Evolutionary conservation across 108 stramenopile genomes (phyloP), one percentile per base, ranked within the genome.

Genomic region (Fragilariopsis cylindrus): DNA sequence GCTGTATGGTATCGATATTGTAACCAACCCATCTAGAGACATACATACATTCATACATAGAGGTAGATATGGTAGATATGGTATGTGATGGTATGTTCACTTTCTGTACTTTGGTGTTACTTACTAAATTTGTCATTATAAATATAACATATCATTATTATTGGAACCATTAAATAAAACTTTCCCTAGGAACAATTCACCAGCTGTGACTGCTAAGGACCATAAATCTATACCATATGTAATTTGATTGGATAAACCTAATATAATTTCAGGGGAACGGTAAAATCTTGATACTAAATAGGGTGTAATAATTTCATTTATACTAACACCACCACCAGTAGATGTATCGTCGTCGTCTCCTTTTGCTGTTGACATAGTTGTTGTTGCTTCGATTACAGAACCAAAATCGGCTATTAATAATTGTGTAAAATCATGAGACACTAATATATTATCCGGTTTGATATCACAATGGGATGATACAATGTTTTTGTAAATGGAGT

Each of bases 361-460:
- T 7, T 19, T 3, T 7, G 77, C 72, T 15, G 30, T 30, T 30
- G 30, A n/a, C n/a, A n/a, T n/a, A n/a, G n/a, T 30, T 30, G 30
- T 30, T 2, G 30, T 30, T 30, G 85, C 94, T 53, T 90, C 91
- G 52, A 99, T 92, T n/a, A 98, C 98, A 18, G 79, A 81, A 3
- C 96, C 98, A 75, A 99, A 97, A 80, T 99, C 99, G 21, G 92
- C 93, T 6, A 99, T 64, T 69, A 97, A 94, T 16, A 97, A 82
- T 4, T 74, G 81, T 4, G 83, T 79, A 72, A 96, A 95, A 71
- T 97, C 94, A 48, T 79, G 90, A 46, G 76, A 86, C 21, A 98
- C 97, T 2, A 99, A 78, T 46, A 99, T 99, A 75, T 99, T 99
- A 83, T 99, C 98, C 9, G 97, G 98, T 73, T 99, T 99, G 44